These are phyloP conservation scores for Populus deltoides DNA, from an alignment of 345 rosid species.

Conservation along the genomic window DNA sequence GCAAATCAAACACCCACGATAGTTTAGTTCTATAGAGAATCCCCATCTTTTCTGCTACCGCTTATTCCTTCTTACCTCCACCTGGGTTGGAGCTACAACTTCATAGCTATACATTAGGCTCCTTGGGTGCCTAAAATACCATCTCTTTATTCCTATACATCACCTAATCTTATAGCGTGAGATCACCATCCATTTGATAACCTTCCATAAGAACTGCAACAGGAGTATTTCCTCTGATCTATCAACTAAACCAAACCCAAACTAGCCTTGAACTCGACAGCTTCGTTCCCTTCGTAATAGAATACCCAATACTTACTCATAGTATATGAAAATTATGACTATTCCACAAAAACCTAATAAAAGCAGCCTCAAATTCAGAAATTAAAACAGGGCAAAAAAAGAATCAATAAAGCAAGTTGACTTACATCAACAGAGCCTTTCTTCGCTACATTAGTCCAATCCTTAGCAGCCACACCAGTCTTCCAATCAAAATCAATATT, in stretches of 20 bases:
- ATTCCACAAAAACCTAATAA: background rate
- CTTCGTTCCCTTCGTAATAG: background rate
- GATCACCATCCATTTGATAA: background rate
- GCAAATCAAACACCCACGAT: background rate
- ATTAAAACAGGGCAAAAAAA: background rate
- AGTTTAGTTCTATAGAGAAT: background rate
- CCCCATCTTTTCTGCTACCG: background rate
- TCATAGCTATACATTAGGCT: background rate
- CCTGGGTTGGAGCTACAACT: background rate
- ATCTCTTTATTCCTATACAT: background rate
- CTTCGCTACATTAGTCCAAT: constrained; percentile 85
- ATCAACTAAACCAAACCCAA: background rate
- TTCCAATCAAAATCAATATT: constrained; percentile 88
- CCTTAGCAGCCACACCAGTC: constrained; percentile 74
- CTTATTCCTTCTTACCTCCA: background rate
- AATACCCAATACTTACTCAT: background rate
- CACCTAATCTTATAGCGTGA: background rate
- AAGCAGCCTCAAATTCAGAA: background rate
- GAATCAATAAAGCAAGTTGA: background rate
- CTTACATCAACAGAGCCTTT: constrained; percentile 85
- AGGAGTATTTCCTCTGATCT: background rate
- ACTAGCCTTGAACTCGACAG: background rate
- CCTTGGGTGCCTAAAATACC: background rate
- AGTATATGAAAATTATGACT: background rate
- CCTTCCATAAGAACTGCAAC: background rate